Evolutionary conservation across 805 yeast species (phyloP), one percentile per base, ranked within the genome.

Genomic region (Pichia sporocuriosa): DNA sequence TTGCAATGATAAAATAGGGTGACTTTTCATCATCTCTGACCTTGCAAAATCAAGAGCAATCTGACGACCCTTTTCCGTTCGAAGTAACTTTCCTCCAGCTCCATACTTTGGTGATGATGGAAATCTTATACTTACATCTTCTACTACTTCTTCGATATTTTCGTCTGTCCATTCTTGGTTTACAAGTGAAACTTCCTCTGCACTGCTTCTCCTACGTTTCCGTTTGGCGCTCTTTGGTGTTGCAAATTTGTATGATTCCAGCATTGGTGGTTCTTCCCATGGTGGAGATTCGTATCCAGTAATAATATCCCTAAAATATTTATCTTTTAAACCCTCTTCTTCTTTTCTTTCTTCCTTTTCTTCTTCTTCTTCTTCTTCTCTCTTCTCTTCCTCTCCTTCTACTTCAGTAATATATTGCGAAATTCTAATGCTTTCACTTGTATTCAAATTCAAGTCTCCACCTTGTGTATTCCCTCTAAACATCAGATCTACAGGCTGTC

Each of bases 91-190:
- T 0, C 69, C 70, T 15, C 66, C 66, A 0, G 64, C 68, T 0
- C 69, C 68, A 44, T 67, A 70, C 32, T 65, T 65, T 2, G 77
- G 75, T 0, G 76, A 71, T 34, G 62, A 57, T 3, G 77, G 77
- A 45, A 72, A 72, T 41, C 75, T 42, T n/a, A 51, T 33, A 22
- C 49, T 52, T 10, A 47, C 23, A 16, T 51, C 53, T 15, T 51
- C 52, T 11, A 50, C 51, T n/a, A 29, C 40, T 20, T 12, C 21
- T 29, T 33, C 26, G n/a, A 16, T n/a, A 12, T 21, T 29, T 15
- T 20, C 32, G 12, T n/a, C 21, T n/a, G n/a, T n/a, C n/a, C n/a
- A n/a, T n/a, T n/a, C n/a, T n/a, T n/a, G n/a, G n/a, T n/a, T n/a
- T n/a, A n/a, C n/a, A n/a, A n/a, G n/a, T n/a, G n/a, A n/a, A n/a